Percentiles rank a stretch among this genome's conserved stretches.
These are phyloP conservation scores for Fusarium sp. DNA, from an alignment of 2,329 filamentous ascomycete species.

Conservation along the genomic window DNA sequence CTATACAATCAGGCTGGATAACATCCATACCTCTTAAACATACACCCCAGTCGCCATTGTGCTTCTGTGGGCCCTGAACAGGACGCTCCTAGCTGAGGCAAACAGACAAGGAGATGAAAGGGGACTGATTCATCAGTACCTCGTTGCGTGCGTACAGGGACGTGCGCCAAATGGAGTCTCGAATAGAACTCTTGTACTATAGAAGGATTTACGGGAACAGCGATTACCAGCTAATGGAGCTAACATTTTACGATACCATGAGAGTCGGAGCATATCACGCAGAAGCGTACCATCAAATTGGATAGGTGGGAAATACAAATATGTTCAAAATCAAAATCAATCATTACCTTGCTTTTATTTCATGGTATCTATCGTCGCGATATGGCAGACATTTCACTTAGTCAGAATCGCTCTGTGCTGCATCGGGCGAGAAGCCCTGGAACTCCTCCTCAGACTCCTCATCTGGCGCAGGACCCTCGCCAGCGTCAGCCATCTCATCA, in stretches of 20 bases:
- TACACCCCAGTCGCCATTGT: neutral
- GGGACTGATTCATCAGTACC: neutral
- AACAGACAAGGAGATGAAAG: neutral
- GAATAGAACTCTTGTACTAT: constrained; percentile 8
- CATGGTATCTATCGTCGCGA: constrained; percentile 32
- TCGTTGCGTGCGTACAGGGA: neutral
- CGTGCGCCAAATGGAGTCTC: neutral
- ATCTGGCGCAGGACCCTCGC: constrained; percentile 47
- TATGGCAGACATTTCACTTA: constrained; percentile 29
- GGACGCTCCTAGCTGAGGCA: neutral
- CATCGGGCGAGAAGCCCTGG: constrained; percentile 63
- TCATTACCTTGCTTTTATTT: constrained; percentile 27
- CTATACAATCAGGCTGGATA: neutral
- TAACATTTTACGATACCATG: constrained; percentile 27
- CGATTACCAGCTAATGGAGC: constrained; percentile 6
- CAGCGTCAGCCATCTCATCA: constrained; percentile 51
- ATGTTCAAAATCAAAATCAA: constrained; percentile 2
- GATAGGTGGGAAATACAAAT: neutral
- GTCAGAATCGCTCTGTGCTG: constrained; percentile 52
- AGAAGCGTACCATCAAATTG: constrained; percentile 5
- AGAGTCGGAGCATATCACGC: constrained; percentile 1
- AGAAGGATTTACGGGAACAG: constrained; percentile 9
- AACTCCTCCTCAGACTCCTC: constrained; percentile 67
- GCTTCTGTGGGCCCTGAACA: neutral
- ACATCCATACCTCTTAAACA: neutral